phyloP scores from a whole-genome alignment of 2,329 filamentous ascomycete genomes.

The Monilinia fructicola region DNA sequence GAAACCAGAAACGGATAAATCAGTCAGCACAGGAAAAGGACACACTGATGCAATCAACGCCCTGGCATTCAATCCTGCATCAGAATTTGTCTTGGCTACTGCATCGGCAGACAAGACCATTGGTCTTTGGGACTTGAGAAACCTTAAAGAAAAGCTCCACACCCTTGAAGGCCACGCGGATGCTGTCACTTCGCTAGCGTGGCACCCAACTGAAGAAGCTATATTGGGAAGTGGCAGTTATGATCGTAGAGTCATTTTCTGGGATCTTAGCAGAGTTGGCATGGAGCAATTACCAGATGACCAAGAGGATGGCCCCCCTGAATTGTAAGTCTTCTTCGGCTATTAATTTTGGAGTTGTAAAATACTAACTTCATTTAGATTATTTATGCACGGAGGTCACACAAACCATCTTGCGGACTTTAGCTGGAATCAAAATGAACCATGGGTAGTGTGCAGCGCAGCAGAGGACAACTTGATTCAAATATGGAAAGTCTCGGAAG shows the following conservation, averaged over 20 bases:
- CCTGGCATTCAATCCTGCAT: conserved; percentile 89
- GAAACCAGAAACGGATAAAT: conserved; percentile 60
- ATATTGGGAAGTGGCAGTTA: conserved; percentile 91
- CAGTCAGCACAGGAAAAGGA: conserved; percentile 69
- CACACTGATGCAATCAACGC: conserved; percentile 94
- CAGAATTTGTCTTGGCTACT: conserved; percentile 87
- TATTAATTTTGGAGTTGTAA: neutral
- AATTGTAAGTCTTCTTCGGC: conserved; percentile 64
- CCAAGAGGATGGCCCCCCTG: conserved; percentile 89
- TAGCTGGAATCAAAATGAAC: conserved; percentile 95
- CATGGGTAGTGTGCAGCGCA: conserved; percentile 93
- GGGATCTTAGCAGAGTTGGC: conserved; percentile 89
- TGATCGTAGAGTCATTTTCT: conserved; percentile 91
- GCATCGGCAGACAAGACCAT: conserved; percentile 95
- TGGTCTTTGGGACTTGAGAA: conserved; percentile 91
- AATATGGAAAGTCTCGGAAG: conserved; percentile 84
- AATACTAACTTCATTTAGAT: conserved; percentile 46
- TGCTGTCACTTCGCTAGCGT: conserved; percentile 86
- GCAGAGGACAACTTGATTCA: conserved; percentile 97
- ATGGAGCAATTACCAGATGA: conserved; percentile 96
- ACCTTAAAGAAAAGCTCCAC: conserved; percentile 86
- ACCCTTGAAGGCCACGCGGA: conserved; percentile 85
- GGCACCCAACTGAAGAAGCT: conserved; percentile 88
- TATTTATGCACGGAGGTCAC: conserved; percentile 99
- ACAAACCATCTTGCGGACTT: conserved; percentile 97